Conservation (phyloP, 208 protist species). For the Crithidia mellificae region DNA sequence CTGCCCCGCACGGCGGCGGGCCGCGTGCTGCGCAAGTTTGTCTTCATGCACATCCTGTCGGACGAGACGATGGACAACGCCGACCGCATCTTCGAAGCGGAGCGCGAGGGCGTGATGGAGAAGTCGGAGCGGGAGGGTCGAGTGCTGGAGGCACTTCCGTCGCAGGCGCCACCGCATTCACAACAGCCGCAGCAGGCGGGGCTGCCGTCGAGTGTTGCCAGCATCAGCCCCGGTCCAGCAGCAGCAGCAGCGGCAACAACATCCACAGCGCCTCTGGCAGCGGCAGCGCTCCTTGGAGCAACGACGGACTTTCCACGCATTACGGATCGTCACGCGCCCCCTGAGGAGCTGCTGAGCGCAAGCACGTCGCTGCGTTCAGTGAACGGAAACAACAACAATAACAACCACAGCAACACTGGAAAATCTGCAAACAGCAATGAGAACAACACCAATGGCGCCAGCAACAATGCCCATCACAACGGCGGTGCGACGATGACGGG, state of each 20-base stretch:
- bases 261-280: no score
- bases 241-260: not conserved
- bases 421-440: not conserved
- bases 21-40: conserved; percentile 50
- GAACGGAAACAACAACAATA: no score
- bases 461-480: conserved; percentile 6
- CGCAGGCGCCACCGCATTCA: not conserved
- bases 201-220: not conserved
- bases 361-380: conserved; percentile 21
- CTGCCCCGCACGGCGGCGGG: conserved; percentile 30
- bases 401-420: conserved; percentile 1
- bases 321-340: conserved; percentile 10
- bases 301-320: conserved; percentile 27
- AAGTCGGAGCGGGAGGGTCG: conserved; percentile 9
- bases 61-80: conserved; percentile 47
- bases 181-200: not conserved
- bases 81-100: conserved; percentile 21
- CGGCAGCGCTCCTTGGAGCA: no score
- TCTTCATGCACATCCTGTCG: conserved; percentile 47
- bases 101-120: conserved; percentile 23
- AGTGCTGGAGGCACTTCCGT: conserved; percentile 7
- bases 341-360: conserved; percentile 21
- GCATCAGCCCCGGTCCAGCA: not conserved
- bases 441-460: conserved; percentile 4
- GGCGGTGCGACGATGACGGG: not conserved